phyloP scores from a whole-genome alignment of 2,329 filamentous ascomycete genomes.

The Sporothrix protearum region DNA sequence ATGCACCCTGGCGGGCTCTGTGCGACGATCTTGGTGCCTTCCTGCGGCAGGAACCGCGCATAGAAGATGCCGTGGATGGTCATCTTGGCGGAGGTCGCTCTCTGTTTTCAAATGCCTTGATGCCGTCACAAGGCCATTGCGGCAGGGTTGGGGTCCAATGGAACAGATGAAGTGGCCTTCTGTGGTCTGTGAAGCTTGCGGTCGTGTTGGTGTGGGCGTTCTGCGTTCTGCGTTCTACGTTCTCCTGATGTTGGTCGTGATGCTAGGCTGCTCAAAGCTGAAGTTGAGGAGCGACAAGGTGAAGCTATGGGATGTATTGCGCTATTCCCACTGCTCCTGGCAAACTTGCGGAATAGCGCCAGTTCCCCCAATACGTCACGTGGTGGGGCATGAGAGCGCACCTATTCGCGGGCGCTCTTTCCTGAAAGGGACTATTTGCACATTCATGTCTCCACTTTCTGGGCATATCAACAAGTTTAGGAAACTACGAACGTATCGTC shows the following conservation, averaged over 20 bases:
- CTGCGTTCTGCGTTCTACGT: too few relatives aligned
- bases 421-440: neutral
- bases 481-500: neutral
- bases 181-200: neutral
- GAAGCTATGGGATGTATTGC: neutral
- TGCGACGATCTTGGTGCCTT: slow-evolving; percentile 61
- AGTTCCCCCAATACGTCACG: neutral
- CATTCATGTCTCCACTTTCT: neutral
- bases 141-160: neutral
- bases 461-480: too few relatives aligned
- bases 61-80: slow-evolving; percentile 72
- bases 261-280: neutral
- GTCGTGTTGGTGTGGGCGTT: neutral
- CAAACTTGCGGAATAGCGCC: neutral
- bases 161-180: neutral
- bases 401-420: neutral
- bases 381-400: neutral
- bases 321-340: neutral
- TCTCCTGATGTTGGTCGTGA: neutral
- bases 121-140: neutral
- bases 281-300: neutral
- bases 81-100: slow-evolving; percentile 26
- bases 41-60: slow-evolving; percentile 63
- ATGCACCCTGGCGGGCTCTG: slow-evolving; percentile 62
- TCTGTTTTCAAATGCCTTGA: neutral